These are phyloP conservation scores for Didymella arachidicola DNA, from an alignment of 2,329 filamentous ascomycete genomes.

Conservation along the genomic window DNA sequence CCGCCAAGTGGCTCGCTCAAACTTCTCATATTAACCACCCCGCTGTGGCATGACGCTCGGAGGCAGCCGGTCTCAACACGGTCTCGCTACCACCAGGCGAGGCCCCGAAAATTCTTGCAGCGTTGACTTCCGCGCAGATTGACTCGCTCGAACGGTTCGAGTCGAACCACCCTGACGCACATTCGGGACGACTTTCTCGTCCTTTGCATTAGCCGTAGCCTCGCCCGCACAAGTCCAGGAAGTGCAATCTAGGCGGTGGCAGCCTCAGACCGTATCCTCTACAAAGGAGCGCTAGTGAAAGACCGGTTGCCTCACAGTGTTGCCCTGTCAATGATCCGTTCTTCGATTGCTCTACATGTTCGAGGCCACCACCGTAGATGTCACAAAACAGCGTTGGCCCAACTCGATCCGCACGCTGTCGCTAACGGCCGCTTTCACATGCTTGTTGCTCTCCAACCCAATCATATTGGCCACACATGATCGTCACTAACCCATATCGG, in stretches of 20 bases:
- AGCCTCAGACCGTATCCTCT: slow-evolving; percentile 6
- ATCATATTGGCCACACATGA: slow-evolving; percentile 12
- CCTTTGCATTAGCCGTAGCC: slow-evolving; percentile 16
- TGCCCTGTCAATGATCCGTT: neutral
- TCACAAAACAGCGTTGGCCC: neutral
- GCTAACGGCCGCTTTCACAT: slow-evolving; percentile 29
- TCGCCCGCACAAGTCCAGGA: slow-evolving; percentile 3
- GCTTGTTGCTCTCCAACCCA: neutral
- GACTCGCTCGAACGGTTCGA: slow-evolving; percentile 23
- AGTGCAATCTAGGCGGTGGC: neutral
- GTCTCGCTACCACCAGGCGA: slow-evolving; percentile 25
- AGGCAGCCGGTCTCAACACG: slow-evolving; percentile 26
- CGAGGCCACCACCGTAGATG: neutral
- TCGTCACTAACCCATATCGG: slow-evolving; percentile 27
- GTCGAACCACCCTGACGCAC: slow-evolving; percentile 17
- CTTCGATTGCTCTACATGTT: neutral
- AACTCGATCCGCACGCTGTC: neutral
- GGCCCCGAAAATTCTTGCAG: slow-evolving; percentile 21
- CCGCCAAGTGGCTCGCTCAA: slow-evolving; percentile 22
- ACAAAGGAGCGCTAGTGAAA: slow-evolving; percentile 1
- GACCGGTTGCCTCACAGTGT: neutral
- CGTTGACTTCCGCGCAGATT: slow-evolving; percentile 13
- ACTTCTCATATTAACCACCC: slow-evolving; percentile 24
- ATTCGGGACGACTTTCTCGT: slow-evolving; percentile 8
- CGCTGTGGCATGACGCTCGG: slow-evolving; percentile 26